Conservation (phyloP, 1,284 basidiomycete genomes). For the Trichosporon sp. region DNA sequence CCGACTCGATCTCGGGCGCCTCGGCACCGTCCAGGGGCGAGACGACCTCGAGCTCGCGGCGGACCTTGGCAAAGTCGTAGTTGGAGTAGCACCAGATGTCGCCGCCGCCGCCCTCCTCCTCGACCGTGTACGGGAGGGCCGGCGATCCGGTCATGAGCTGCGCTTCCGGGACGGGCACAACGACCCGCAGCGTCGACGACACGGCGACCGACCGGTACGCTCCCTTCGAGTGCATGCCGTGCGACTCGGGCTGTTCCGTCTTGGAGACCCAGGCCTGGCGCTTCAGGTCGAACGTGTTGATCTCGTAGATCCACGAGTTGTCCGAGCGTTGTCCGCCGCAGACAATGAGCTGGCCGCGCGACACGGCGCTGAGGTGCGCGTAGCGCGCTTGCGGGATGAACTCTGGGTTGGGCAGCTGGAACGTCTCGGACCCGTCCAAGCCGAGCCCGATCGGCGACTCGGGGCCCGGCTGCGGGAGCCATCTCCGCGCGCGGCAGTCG, state of each 20-base stretch:
- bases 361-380: slow-evolving; percentile 81
- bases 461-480: slow-evolving; percentile 56
- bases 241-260: slow-evolving; percentile 58
- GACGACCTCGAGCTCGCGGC: slow-evolving; percentile 83
- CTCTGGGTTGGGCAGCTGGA: slow-evolving; percentile 27
- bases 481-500: slow-evolving; percentile 64
- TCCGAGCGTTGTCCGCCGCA: slow-evolving; percentile 82
- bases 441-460: slow-evolving; percentile 24
- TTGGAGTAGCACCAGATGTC: slow-evolving; percentile 47
- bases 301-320: slow-evolving; percentile 73
- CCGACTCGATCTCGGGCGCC: slow-evolving; percentile 55
- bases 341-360: slow-evolving; percentile 76
- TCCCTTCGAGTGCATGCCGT: slow-evolving; percentile 76
- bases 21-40: slow-evolving; percentile 58
- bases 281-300: slow-evolving; percentile 76
- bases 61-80: slow-evolving; percentile 82
- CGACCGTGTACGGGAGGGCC: slow-evolving; percentile 28
- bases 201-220: slow-evolving; percentile 88
- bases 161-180: slow-evolving; percentile 53
- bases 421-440: slow-evolving; percentile 5
- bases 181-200: slow-evolving; percentile 62
- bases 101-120: slow-evolving; percentile 44
- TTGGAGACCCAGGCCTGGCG: slow-evolving; percentile 66
- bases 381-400: slow-evolving; percentile 73
- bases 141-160: slow-evolving; percentile 15